phyloP scores from a whole-genome alignment of 768 basidiomycete genomes.

The Amanita pallidorosea region DNA sequence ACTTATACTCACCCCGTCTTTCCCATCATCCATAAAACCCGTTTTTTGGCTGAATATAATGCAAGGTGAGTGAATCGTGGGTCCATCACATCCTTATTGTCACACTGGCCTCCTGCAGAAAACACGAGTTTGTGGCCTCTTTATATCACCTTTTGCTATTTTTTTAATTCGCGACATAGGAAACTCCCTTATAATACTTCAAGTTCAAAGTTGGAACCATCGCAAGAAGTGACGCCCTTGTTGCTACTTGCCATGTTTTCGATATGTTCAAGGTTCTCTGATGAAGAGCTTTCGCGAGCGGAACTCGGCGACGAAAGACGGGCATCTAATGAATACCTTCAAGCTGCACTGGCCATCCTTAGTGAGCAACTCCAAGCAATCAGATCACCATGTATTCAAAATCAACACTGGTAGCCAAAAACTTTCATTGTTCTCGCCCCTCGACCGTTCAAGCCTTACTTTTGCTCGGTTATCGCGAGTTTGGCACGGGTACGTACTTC shows the following conservation, averaged over 20 bases:
- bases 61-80: constrained; percentile 25
- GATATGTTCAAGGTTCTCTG: constrained; percentile 63
- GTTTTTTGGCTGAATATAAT: constrained; percentile 57
- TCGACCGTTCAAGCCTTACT: constrained; percentile 77
- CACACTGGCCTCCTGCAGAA: neutral
- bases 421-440: constrained; percentile 56
- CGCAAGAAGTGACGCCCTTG: constrained; percentile 57
- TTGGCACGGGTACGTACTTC: constrained; percentile 48
- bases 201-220: constrained; percentile 27
- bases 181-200: constrained; percentile 3
- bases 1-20: constrained; percentile 76
- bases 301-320: constrained; percentile 39
- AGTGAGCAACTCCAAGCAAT: constrained; percentile 27
- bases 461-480: constrained; percentile 73
- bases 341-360: constrained; percentile 50
- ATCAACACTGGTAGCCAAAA: constrained; percentile 30
- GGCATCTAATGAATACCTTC: constrained; percentile 56
- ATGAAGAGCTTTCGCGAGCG: constrained; percentile 31
- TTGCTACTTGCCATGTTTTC: constrained; percentile 76
- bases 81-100: neutral
- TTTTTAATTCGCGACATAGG: neutral
- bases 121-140: constrained; percentile 1
- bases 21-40: constrained; percentile 66
- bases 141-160: neutral
- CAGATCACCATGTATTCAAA: neutral